Base-by-base conservation (phyloP, 768 basidiomycete genomes). In the Cytidiella melzeri region DNA sequence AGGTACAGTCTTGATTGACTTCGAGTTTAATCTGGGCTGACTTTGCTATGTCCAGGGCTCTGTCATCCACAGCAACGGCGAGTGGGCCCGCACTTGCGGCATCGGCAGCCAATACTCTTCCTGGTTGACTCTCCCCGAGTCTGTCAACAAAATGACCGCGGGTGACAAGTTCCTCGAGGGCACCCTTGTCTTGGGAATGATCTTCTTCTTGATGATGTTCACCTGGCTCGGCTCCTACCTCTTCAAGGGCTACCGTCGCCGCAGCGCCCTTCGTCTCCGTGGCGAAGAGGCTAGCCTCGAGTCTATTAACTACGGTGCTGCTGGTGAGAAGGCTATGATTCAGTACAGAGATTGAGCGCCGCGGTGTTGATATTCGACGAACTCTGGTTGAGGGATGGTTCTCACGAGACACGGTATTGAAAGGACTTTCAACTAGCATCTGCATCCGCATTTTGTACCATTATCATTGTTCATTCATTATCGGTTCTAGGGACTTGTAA, bases 71-170 rank as follows among this genome's bases (percentile, higher is more conserved):
- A 68, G 67, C 38, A 72, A 72, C 61, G 59, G 64, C 57, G 64
- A 76, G 41, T 75, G 75, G 74, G 68, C 68, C 44, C 64, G 67
- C 23, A 63, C 64, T 23, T 76, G 74, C 61, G 63, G 67, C 42
- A 44, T 59, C 38, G 55, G 43, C 44, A 44, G 54, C 24, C 30
- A 34, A 7, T 51, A 28, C n/a, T 47, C 52, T 37, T 30, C 41
- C 11, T 50, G 43, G 50, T 54, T 28, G 25, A 45, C 39, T 20
- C 44, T 53, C 37, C 53, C 57, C 48, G 46, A 50, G 38, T 18
- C 38, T 23, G 56, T 48, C 20, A 51, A 44, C 26, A 12, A 34
- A 13, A 28, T 38, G 24, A 25, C 51, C 28, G 55, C 54, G 23
- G 57, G 52, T 55, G 54, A 51, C 51, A 45, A 60, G 41, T 57